Percentiles rank a stretch among this genome's conserved stretches.
These are phyloP conservation scores for Pseudotulostoma volvatum DNA, from an alignment of 495 filamentous ascomycete genomes.

Conservation along the genomic window DNA sequence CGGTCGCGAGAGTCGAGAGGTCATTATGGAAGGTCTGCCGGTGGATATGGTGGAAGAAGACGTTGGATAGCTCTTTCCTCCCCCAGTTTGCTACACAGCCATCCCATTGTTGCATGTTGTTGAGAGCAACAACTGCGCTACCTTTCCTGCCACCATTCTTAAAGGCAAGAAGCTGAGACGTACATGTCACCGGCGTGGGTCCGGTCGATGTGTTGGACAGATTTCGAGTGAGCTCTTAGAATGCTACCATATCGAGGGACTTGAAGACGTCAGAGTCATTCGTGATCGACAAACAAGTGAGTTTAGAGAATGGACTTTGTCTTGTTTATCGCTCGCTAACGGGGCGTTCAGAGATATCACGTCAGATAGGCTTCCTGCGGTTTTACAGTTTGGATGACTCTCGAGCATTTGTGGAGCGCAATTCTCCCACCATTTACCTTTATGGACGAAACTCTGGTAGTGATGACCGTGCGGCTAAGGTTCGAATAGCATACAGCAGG, in stretches of 20 bases:
- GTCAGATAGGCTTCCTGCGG: constrained; percentile 51
- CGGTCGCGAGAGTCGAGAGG: constrained; percentile 38
- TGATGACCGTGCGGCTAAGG: constrained; percentile 38
- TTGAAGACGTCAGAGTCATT: constrained; percentile 51
- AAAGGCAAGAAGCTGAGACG: constrained; percentile 29
- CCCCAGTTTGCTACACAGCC: constrained; percentile 3
- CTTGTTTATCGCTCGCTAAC: constrained; percentile 2
- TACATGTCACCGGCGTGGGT: constrained; percentile 17
- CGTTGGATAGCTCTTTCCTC: constrained; percentile 37
- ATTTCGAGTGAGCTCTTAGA: constrained; percentile 44
- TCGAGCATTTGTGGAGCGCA: constrained; percentile 45
- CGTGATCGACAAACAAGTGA: constrained; percentile 50
- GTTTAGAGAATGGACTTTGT: constrained; percentile 4
- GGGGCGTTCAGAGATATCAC: constrained; percentile 33
- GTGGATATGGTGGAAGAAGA: constrained; percentile 45
- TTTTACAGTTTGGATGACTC: constrained; percentile 45
- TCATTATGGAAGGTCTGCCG: constrained; percentile 46
- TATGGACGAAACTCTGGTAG: constrained; percentile 29
- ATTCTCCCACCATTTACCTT: constrained; percentile 47
- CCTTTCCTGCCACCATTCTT: constrained; percentile 7
- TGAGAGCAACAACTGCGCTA: constrained; percentile 6
- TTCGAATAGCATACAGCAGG: constrained; percentile 41
- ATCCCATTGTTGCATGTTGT: constrained; percentile 1
- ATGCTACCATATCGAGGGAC: constrained; percentile 37
- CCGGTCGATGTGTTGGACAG: constrained; percentile 28